Evolutionary conservation across 108 stramenopile species (phyloP).

Genomic region (Pseudonitzschia multiseries): DNA sequence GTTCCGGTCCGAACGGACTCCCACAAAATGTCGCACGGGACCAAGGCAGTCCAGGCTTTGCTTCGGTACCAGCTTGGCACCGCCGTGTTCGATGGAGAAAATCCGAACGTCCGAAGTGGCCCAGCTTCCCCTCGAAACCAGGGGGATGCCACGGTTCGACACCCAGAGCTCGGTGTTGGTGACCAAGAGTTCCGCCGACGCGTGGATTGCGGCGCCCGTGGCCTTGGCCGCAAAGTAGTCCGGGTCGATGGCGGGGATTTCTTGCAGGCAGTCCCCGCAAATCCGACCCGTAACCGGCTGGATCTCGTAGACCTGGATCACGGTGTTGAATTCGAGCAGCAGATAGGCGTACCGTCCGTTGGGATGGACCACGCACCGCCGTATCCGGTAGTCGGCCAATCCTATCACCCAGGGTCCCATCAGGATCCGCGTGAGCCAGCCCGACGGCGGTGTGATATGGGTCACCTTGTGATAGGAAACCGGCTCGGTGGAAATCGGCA

Average conservation of each 20-base stretch:
- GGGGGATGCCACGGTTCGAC: not conserved
- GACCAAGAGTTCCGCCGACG: not conserved
- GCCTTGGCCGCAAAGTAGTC: slow-evolving; percentile 3
- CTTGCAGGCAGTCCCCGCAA: slow-evolving; percentile 27
- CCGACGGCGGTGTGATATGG: slow-evolving; percentile 5
- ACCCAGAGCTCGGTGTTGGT: not conserved
- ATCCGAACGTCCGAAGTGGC: slow-evolving; percentile 1
- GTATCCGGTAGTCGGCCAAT: slow-evolving; percentile 13
- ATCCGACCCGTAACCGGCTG: slow-evolving; percentile 7
- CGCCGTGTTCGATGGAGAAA: slow-evolving; percentile 4
- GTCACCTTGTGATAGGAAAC: slow-evolving; percentile 16
- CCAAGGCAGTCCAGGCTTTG: not conserved
- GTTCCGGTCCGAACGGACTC: not conserved
- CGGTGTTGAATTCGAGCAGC: slow-evolving; percentile 19
- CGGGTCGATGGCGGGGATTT: slow-evolving; percentile 26
- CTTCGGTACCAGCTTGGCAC: not conserved
- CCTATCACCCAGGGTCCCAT: slow-evolving; percentile 2
- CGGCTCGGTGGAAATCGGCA: slow-evolving; percentile 16
- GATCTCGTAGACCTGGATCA: slow-evolving; percentile 33
- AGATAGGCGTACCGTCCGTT: slow-evolving; percentile 26
- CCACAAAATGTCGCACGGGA: slow-evolving; percentile 3
- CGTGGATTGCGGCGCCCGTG: not conserved
- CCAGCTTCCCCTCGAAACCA: not conserved
- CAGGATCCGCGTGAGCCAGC: slow-evolving; percentile 2
- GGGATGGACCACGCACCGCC: slow-evolving; percentile 27